A percentile compares a stretch with the other conserved stretches of the same genome.
phyloP scores from a whole-genome alignment of 176 grass and related monocot genomes.

The Carex littledalei region DNA sequence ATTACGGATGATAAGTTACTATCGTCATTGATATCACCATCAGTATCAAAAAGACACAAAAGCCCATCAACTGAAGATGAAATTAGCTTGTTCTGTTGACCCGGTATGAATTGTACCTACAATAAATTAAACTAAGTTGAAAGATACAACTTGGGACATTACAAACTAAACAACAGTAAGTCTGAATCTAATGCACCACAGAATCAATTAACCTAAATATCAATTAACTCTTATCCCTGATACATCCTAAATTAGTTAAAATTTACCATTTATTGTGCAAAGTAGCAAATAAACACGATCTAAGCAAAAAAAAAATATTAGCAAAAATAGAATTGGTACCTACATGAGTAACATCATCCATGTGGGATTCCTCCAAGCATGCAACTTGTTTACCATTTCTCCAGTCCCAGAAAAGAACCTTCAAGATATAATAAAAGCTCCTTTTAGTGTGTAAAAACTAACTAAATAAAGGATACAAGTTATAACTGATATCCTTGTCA shows the following conservation, averaged over 20 bases:
- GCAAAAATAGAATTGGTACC: neutral
- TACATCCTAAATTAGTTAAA: neutral
- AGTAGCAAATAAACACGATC: neutral
- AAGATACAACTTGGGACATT: neutral
- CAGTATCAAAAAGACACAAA: constrained; percentile 58
- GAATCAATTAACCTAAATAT: neutral
- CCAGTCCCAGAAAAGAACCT: constrained; percentile 95
- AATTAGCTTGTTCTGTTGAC: constrained; percentile 64
- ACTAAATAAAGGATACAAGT: neutral
- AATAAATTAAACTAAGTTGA: neutral
- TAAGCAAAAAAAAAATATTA: neutral
- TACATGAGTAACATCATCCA: constrained; percentile 88
- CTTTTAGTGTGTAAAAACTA: neutral
- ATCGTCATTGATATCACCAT: constrained; percentile 75
- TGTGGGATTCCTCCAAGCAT: constrained; percentile 84
- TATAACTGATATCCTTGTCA: neutral
- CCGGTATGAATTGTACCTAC: constrained; percentile 62
- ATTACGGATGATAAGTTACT: constrained; percentile 31
- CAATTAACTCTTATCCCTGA: neutral
- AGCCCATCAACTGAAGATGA: constrained; percentile 74
- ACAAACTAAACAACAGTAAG: neutral
- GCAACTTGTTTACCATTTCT: constrained; percentile 79
- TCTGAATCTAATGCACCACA: neutral
- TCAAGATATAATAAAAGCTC: neutral
- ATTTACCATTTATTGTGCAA: neutral